Evolutionary conservation across 2,329 filamentous ascomycete species (phyloP), one percentile per base, ranked within the genome.

Genomic region (Malbranchea cinnamomea): DNA sequence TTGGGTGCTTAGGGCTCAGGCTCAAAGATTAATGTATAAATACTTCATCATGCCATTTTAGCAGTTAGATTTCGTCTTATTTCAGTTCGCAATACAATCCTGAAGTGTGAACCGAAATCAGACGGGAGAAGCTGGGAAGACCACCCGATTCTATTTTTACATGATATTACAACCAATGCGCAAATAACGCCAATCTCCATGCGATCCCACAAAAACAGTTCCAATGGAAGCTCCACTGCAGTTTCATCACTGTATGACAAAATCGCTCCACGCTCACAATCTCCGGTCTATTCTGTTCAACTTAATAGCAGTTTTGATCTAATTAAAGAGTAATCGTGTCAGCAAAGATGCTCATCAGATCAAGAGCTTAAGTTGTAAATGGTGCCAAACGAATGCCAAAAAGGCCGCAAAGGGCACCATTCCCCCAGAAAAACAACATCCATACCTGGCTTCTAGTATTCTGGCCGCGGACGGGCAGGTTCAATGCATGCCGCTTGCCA

Each of bases 401-500:
- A 11, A 2, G n/a, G 10, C 6, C 13, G 27, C 20, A 15, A 23
- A 23, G 10, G n/a, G n/a, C 12, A 24, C 26, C 28, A 8, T 23
- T 37, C 34, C 11, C 27, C 23, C 18, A 28, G 3, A 28, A 20
- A 31, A 32, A 25, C 13, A 23, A 25, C 28, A 41, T 31, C 48
- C 52, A 36, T 46, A 74, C 70, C 63, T 78, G 87, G 50, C 64
- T 81, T 51, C 81, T 76, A 36, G 89, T 95, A 45, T 68, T 72
- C 60, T 98, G 89, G 43, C 89, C 89, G 43, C 89, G 71, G 31
- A 89, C 87, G 3, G 89, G 89, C 60, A 95, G 59, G 37, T 77
- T 73, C 78, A 95, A 85, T 34, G 87, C 87, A 63, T 98, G 89
- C 42, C 89, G 66, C 53, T 80, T 75, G 41, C 89, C 89, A 31